Evolutionary conservation across 2,329 filamentous ascomycete genomes (phyloP).

Genomic region (Chalaropsis ovoidea): DNA sequence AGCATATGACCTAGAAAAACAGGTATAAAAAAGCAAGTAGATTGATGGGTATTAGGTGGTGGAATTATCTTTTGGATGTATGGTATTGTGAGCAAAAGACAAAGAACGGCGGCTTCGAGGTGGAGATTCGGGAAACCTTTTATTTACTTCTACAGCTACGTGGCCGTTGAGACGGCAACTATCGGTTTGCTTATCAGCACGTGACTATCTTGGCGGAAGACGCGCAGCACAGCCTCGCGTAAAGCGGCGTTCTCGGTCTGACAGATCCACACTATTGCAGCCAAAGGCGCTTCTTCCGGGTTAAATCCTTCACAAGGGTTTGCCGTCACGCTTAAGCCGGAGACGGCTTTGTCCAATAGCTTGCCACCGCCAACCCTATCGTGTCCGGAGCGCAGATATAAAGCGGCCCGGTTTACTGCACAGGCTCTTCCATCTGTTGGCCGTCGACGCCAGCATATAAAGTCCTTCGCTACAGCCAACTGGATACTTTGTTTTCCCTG

Average conservation of each 20-base stretch:
- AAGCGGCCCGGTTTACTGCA: background rate
- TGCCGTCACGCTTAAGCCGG: background rate
- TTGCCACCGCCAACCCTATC: background rate
- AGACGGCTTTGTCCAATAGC: background rate
- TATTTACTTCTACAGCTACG: slow-evolving; percentile 40
- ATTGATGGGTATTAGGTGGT: slow-evolving; percentile 26
- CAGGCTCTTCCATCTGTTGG: too few species aligned
- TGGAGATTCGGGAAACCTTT: slow-evolving; percentile 30
- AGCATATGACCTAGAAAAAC: slow-evolving; percentile 28
- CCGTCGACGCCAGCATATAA: background rate
- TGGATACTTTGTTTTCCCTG: background rate
- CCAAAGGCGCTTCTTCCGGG: background rate
- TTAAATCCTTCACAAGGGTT: background rate
- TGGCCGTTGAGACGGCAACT: slow-evolving; percentile 25
- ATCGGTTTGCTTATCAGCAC: slow-evolving; percentile 10
- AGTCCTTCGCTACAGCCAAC: background rate
- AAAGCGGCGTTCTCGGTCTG: too few species aligned
- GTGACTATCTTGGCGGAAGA: background rate
- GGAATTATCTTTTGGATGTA: background rate
- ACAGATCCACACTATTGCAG: background rate
- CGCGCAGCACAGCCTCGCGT: background rate
- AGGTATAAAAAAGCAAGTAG: slow-evolving; percentile 28
- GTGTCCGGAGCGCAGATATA: background rate
- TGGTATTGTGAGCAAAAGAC: background rate
- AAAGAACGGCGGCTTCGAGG: background rate